Percentiles rank a stretch among this genome's conserved stretches.
Conservation (phyloP, 177 flowering plant species). For the Vitis hybrid region DNA sequence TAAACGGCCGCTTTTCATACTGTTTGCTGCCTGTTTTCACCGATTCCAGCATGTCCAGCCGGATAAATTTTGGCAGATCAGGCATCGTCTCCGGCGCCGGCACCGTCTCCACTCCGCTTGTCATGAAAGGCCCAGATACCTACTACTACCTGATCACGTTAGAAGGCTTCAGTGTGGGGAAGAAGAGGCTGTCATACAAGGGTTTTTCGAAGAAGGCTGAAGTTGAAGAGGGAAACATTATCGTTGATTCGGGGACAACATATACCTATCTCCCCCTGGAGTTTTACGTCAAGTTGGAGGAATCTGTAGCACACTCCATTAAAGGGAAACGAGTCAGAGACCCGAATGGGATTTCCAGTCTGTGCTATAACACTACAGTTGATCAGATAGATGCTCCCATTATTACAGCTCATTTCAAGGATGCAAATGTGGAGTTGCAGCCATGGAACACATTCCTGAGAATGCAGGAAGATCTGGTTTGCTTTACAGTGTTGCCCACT, state of each 20-base stretch:
- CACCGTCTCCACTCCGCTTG: constrained; percentile 29
- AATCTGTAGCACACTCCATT: constrained; percentile 14
- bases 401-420: constrained; percentile 31
- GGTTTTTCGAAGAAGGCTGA: not conserved
- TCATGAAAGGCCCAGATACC: constrained; percentile 12
- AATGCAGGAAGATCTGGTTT: constrained; percentile 16
- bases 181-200: not conserved
- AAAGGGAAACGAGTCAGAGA: not conserved
- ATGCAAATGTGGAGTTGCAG: constrained; percentile 33
- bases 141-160: constrained; percentile 34
- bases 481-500: constrained; percentile 17
- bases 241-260: constrained; percentile 65
- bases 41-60: constrained; percentile 1
- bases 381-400: constrained; percentile 12
- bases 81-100: constrained; percentile 24
- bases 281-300: constrained; percentile 15
- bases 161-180: constrained; percentile 33
- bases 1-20: constrained; percentile 38
- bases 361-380: constrained; percentile 29
- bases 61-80: constrained; percentile 23
- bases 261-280: constrained; percentile 25
- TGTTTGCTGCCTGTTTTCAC: constrained; percentile 20
- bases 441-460: constrained; percentile 27
- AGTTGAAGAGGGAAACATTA: constrained; percentile 33
- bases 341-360: not conserved